Base-by-base conservation (phyloP, 2,329 filamentous ascomycete species). In the Trichoderma guizhouense region DNA sequence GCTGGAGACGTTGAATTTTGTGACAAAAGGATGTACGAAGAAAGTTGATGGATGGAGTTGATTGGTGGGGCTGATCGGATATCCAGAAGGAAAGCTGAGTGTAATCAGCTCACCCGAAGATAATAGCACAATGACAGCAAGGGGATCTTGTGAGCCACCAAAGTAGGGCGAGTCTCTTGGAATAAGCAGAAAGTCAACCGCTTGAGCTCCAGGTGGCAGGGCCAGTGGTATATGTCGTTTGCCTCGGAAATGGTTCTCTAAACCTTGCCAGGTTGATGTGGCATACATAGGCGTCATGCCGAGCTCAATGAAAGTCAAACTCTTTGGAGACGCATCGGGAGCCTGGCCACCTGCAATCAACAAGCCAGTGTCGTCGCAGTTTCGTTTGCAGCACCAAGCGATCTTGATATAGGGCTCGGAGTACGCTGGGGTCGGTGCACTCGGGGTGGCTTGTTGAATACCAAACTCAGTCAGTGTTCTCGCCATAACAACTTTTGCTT, bases 371-470 rank as follows among this genome's bases (percentile, higher is more conserved):
- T 99, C 95, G 77, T 99, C 96, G 0, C 94, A 92, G 78, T 98
- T 97, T 72, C 91, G 87, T 79, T 98, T 98, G 71, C 93, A 95
- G 82, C 96, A 99, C 96, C 96, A 99, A 1, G 91, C 88, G 71
- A 98, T 90, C 74, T 90, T 91, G 73, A 89, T 89, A 73, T 95
- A 92, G 0, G 94, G 93, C 70, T 93, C 91, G 73, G 92, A 91
- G 15, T 91, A 82, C 18, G 86, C 86, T 55, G 90, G 84, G 0
- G 85, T 85, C 1, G 85, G 86, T 4, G 86, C 82, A 1, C 83
- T 76, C 15, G 85, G 79, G 0, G 86, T 86, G 3, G 91, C 90
- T 74, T 91, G 88, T 76, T 98, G 88, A 69, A 98, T 85, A 76
- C 93, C 88, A 5, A 88, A 88, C 71, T 93, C 89, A 70, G 91